Percentiles rank a stretch among this genome's conserved stretches.
Evolutionary conservation across 2,329 filamentous ascomycete genomes (phyloP).

Genomic region (Aspergillus fumigatus): DNA sequence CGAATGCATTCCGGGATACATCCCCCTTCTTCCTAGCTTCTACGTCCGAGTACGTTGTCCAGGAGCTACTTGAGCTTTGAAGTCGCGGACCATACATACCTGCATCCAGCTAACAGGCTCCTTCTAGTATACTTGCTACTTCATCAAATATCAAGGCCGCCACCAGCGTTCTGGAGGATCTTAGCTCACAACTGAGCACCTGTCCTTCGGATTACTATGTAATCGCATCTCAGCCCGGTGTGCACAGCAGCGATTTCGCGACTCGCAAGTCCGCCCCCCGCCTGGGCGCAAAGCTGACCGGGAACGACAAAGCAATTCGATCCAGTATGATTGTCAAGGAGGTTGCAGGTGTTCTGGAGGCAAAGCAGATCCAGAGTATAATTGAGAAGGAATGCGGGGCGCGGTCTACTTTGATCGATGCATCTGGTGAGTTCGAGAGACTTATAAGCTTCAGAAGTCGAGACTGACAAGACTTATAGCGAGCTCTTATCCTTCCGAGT

Average conservation of each 20-base stretch:
- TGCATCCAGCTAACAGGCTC: slow-evolving; percentile 21
- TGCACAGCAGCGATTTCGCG: slow-evolving; percentile 65
- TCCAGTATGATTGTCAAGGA: slow-evolving; percentile 52
- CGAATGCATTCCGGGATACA: slow-evolving; percentile 74
- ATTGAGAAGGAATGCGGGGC: slow-evolving; percentile 48
- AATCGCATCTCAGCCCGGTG: slow-evolving; percentile 70
- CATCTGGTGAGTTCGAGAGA: slow-evolving; percentile 31
- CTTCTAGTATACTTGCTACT: slow-evolving; percentile 34
- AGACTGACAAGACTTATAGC: slow-evolving; percentile 26
- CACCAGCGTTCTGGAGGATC: slow-evolving; percentile 37
- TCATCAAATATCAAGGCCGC: slow-evolving; percentile 43
- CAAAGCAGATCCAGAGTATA: slow-evolving; percentile 36
- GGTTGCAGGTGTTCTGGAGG: slow-evolving; percentile 48
- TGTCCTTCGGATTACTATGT: slow-evolving; percentile 76
- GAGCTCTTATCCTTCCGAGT: slow-evolving; percentile 35
- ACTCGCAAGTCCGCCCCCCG: slow-evolving; percentile 49
- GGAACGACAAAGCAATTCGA: slow-evolving; percentile 47
- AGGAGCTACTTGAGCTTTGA: slow-evolving; percentile 4
- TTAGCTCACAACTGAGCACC: slow-evolving; percentile 49
- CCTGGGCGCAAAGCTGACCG: slow-evolving; percentile 49
- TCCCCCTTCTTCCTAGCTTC: slow-evolving; percentile 89
- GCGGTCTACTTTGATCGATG: slow-evolving; percentile 40
- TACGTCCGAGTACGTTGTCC: slow-evolving; percentile 64
- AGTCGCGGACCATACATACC: not conserved
- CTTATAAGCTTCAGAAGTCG: not conserved